Evolutionary conservation across 306 rosid genomes (phyloP), one percentile per base, ranked within the genome.

Genomic region (Luffa acutangula): DNA sequence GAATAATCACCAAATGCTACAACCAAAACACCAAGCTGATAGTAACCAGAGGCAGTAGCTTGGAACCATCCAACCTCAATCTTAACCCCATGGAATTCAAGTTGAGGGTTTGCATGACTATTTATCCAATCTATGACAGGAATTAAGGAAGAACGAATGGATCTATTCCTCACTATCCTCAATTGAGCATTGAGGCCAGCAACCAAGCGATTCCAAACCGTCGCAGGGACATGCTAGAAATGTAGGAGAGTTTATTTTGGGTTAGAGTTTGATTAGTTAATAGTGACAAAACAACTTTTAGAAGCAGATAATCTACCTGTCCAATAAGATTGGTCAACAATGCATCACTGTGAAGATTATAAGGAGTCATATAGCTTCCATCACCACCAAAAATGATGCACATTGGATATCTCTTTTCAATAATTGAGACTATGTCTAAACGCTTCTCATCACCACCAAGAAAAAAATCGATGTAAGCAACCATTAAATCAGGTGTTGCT

Each of bases 381-480:
- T 91, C 85, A 78, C 98, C 98, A 82, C 98, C 98, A 89, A 95
- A 95, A 80, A 95, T 85, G 80, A 95, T 89, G 90, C 97, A 95
- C 98, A 95, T 92, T 48, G 98, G 98, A 75, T 90, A 95, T 85
- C 98, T 92, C 85, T 95, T 92, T 83, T 91, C 91, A 85, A 95
- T 95, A 82, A 95, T 92, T 73, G 98, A 89, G 13, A 95, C 98
- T 84, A 91, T 90, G 80, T 95, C 98, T 64, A 88, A 81, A 54
- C 97, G 92, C 89, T 95, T 95, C 88, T 95, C 98, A 76, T 95
- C 98, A 83, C 98, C 98, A 53, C 98, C 98, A 63, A 95, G 97
- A 85, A 89, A 95, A 91, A 95, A 95, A 86, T 95, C 98, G 80
- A 95, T 95, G 79, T 89, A 89, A 46, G 98, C 95, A 34, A 95